Evolutionary conservation across 2,329 filamentous ascomycete genomes (phyloP).

Genomic region (Talaromyces verruculosus): DNA sequence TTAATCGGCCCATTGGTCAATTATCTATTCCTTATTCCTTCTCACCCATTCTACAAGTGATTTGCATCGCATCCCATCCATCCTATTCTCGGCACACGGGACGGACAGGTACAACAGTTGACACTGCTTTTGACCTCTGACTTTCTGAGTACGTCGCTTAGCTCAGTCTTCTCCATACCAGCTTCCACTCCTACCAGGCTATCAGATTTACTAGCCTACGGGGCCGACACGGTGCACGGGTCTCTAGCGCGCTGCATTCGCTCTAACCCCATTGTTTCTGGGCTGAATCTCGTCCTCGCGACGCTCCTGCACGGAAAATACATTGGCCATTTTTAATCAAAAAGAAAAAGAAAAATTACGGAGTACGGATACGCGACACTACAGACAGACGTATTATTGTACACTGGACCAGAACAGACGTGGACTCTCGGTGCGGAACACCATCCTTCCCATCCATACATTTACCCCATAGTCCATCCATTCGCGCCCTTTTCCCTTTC

Average conservation of each 20-base stretch:
- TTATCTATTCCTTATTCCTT: background rate
- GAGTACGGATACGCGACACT: background rate
- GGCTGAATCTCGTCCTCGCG: conserved; percentile 23
- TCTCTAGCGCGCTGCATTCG: conserved; percentile 21
- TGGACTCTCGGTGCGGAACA: conserved; percentile 4
- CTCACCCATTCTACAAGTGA: background rate
- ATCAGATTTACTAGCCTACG: conserved; percentile 5
- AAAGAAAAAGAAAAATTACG: background rate
- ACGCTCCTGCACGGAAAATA: conserved; percentile 18
- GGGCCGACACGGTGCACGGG: conserved; percentile 16
- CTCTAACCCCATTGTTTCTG: conserved; percentile 21
- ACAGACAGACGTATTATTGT: background rate
- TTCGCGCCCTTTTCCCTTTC: conserved; percentile 3
- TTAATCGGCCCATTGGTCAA: background rate
- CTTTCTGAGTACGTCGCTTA: background rate
- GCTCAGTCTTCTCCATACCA: background rate
- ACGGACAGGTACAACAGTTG: conserved; percentile 1
- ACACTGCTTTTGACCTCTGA: background rate
- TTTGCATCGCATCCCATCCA: conserved; percentile 1
- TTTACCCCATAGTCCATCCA: conserved; percentile 15
- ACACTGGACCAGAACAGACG: background rate
- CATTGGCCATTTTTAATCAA: background rate
- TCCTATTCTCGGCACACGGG: background rate
- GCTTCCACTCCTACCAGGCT: background rate
- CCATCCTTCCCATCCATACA: background rate